Percentiles rank a stretch among this genome's conserved stretches.
phyloP scores from a whole-genome alignment of 108 stramenopile genomes.

The Thalassiosira profunda region DNA sequence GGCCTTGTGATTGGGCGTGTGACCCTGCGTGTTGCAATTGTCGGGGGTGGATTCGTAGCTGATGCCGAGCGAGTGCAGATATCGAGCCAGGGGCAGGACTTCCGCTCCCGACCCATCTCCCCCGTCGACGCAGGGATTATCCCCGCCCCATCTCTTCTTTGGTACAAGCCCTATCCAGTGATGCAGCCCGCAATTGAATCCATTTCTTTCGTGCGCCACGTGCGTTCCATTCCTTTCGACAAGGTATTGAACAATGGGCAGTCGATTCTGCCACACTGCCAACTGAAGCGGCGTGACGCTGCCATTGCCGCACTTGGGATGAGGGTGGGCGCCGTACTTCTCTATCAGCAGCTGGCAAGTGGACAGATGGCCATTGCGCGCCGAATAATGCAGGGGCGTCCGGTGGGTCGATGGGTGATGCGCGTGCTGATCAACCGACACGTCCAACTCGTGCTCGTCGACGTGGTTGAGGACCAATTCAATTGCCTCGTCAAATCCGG shows the following conservation, averaged over 20 bases:
- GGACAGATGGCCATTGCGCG: conserved; percentile 73
- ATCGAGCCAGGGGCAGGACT: conserved; percentile 47
- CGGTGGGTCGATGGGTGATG: conserved; percentile 50
- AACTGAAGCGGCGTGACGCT: conserved; percentile 85
- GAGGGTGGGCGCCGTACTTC: conserved; percentile 46
- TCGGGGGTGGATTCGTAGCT: conserved; percentile 26
- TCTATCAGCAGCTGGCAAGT: conserved; percentile 56
- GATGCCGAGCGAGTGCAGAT: conserved; percentile 40
- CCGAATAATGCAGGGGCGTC: conserved; percentile 84
- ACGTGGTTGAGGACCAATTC: conserved; percentile 4
- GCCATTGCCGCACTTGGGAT: conserved; percentile 55
- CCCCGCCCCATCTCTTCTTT: conserved; percentile 45
- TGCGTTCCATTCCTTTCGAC: conserved; percentile 40
- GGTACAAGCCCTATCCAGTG: conserved; percentile 87
- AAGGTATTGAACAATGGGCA: conserved; percentile 59
- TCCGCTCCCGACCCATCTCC: conserved; percentile 47
- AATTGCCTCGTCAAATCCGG: conserved; percentile 46
- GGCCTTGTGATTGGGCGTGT: conserved; percentile 82
- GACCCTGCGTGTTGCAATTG: conserved; percentile 63
- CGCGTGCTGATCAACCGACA: conserved; percentile 45
- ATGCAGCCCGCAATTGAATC: conserved; percentile 77
- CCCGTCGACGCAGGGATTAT: background rate
- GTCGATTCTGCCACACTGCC: conserved; percentile 88
- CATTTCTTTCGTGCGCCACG: conserved; percentile 64
- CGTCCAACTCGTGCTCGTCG: background rate